These are phyloP conservation scores for Gremmenia infestans DNA, from an alignment of 2,329 filamentous ascomycete genomes.

Conservation along the genomic window DNA sequence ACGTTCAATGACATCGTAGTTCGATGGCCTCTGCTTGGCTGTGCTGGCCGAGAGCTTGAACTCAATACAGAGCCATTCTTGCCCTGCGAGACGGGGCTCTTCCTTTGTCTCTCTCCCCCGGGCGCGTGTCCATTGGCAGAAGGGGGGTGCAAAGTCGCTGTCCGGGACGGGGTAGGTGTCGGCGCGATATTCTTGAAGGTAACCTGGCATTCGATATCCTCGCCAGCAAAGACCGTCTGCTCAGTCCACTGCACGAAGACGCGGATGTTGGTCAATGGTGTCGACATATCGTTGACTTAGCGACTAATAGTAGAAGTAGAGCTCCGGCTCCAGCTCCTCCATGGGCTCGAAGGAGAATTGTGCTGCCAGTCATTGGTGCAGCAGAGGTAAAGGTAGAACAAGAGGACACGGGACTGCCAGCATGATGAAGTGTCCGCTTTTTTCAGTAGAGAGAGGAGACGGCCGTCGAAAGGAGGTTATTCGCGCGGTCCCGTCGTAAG, in stretches of 20 bases:
- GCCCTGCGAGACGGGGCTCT: conserved; percentile 25
- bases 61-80: conserved; percentile 37
- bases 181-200: conserved; percentile 80
- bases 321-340: conserved; percentile 17
- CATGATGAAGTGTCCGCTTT: conserved; percentile 21
- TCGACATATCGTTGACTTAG: conserved; percentile 28
- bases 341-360: conserved; percentile 28
- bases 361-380: conserved; percentile 30
- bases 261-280: conserved; percentile 69
- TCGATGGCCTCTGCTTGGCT: conserved; percentile 52
- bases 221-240: conserved; percentile 91
- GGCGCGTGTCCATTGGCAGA: conserved; percentile 22
- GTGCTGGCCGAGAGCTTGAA: conserved; percentile 42
- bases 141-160: conserved; percentile 21
- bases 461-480: no score
- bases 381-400: conserved; percentile 11
- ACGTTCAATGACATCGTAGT: conserved; percentile 62
- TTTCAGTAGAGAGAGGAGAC: background rate
- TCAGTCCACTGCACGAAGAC: conserved; percentile 95
- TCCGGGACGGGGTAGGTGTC: conserved; percentile 16
- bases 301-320: no score
- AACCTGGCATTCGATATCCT: conserved; percentile 92
- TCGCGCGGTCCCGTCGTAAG: no score
- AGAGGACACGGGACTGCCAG: conserved; percentile 12
- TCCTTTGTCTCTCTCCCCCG: conserved; percentile 26